phyloP scores from a whole-genome alignment of 2,329 filamentous ascomycete genomes.

The Macroventuria anomochaeta region DNA sequence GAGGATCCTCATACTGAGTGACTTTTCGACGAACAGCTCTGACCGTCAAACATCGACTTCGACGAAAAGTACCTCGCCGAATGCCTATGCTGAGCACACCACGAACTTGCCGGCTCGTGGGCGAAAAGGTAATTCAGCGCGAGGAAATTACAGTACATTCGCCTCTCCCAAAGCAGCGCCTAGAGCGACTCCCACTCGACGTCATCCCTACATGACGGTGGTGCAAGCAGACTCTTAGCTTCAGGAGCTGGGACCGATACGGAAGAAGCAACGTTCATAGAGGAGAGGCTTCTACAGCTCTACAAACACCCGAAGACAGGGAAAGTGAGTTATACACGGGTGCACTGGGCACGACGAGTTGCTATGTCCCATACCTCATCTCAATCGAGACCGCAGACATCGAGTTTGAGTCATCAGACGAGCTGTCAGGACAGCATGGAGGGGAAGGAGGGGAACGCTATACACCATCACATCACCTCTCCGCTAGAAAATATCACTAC shows the following conservation, averaged over 20 bases:
- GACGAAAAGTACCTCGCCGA: slow-evolving; percentile 38
- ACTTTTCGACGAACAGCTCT: slow-evolving; percentile 23
- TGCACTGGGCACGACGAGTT: slow-evolving; percentile 52
- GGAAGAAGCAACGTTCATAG: slow-evolving; percentile 40
- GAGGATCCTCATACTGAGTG: slow-evolving; percentile 12
- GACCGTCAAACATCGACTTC: slow-evolving; percentile 29
- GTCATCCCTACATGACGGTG: not conserved
- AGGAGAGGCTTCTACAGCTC: slow-evolving; percentile 47
- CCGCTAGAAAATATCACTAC: slow-evolving; percentile 23
- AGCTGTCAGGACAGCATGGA: slow-evolving; percentile 4
- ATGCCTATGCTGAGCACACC: slow-evolving; percentile 24
- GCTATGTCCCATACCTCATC: slow-evolving; percentile 21
- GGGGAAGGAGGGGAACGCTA: slow-evolving; percentile 9
- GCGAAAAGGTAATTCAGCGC: slow-evolving; percentile 29
- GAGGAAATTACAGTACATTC: slow-evolving; percentile 27
- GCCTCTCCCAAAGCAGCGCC: slow-evolving; percentile 19
- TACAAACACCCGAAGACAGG: slow-evolving; percentile 45
- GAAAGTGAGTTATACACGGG: slow-evolving; percentile 51
- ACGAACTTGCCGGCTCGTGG: slow-evolving; percentile 31
- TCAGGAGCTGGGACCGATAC: slow-evolving; percentile 15
- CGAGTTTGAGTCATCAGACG: not conserved
- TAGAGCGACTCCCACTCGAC: slow-evolving; percentile 26
- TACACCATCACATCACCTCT: not conserved
- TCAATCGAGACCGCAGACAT: slow-evolving; percentile 2
- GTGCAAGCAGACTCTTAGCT: slow-evolving; percentile 20